Percentiles rank a stretch among this genome's conserved stretches.
phyloP scores from a whole-genome alignment of 2,329 filamentous ascomycete species.

The Pseudonectria foliicola region DNA sequence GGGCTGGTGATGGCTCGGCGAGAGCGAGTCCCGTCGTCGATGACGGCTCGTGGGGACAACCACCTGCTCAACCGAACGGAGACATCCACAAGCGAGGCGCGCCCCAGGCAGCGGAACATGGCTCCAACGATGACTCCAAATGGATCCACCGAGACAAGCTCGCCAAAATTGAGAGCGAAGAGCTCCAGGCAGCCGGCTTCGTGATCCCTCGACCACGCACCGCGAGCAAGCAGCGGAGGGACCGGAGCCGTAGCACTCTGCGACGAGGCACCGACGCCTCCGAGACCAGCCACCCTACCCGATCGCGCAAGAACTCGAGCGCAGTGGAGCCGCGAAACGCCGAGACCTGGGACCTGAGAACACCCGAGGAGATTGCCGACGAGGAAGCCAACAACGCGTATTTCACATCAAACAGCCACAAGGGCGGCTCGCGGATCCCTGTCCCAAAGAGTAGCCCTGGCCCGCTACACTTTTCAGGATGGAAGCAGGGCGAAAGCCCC shows the following conservation, averaged over 20 bases:
- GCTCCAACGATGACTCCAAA: slow-evolving; percentile 51
- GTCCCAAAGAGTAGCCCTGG: slow-evolving; percentile 72
- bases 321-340: slow-evolving; percentile 30
- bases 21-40: slow-evolving; percentile 17
- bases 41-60: slow-evolving; percentile 11
- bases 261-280: slow-evolving; percentile 26
- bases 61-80: slow-evolving; percentile 12
- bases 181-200: slow-evolving; percentile 73
- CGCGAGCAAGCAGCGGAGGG: slow-evolving; percentile 40
- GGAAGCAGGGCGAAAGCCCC: slow-evolving; percentile 47
- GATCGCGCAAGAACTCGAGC: slow-evolving; percentile 40
- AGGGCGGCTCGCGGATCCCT: slow-evolving; percentile 75
- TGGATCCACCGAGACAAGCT: slow-evolving; percentile 86
- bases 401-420: slow-evolving; percentile 45
- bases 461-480: slow-evolving; percentile 61
- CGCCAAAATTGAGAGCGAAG: slow-evolving; percentile 71
- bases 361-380: slow-evolving; percentile 69
- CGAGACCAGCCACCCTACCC: slow-evolving; percentile 19
- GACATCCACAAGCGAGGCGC: slow-evolving; percentile 21
- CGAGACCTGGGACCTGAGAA: slow-evolving; percentile 64
- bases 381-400: slow-evolving; percentile 46
- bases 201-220: slow-evolving; percentile 48
- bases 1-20: slow-evolving; percentile 15
- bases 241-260: slow-evolving; percentile 30
- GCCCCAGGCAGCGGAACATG: slow-evolving; percentile 19